Evolutionary conservation across 2,329 filamentous ascomycete species (phyloP).

Genomic region (Phaeosphaeriaceae sp.): DNA sequence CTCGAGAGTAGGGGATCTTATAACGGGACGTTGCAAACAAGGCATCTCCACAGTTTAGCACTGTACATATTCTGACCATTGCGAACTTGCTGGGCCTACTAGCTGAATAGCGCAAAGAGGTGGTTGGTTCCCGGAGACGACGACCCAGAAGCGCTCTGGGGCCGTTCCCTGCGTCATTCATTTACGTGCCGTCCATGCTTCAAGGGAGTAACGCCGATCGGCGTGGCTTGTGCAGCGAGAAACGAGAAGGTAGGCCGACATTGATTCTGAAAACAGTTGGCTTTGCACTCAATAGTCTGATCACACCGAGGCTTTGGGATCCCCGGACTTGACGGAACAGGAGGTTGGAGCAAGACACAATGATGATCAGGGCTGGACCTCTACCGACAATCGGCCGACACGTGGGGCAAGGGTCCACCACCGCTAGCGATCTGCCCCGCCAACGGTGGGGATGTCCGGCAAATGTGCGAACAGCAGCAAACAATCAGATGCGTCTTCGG

Average conservation of each 20-base stretch:
- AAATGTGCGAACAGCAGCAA: slow-evolving; percentile 1
- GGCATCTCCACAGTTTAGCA: neutral
- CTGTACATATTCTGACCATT: neutral
- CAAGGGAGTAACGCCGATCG: neutral
- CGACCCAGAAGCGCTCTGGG: neutral
- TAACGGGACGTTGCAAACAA: too few relatives aligned
- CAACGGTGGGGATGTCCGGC: slow-evolving; percentile 5
- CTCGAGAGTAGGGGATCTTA: too few relatives aligned
- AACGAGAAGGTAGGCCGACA: neutral
- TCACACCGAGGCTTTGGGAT: neutral
- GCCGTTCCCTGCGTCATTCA: slow-evolving; percentile 1
- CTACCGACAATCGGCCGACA: neutral
- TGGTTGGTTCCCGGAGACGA: neutral
- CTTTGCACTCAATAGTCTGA: neutral
- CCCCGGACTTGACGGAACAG: neutral
- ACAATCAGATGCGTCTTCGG: neutral
- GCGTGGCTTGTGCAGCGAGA: neutral
- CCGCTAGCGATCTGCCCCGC: slow-evolving; percentile 5
- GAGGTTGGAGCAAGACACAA: neutral
- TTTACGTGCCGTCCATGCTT: neutral
- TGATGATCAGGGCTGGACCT: too few relatives aligned
- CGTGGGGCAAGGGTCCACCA: slow-evolving; percentile 6
- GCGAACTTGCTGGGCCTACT: neutral
- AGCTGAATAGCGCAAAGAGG: neutral
- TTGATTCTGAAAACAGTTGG: neutral